These are phyloP conservation scores for Penicillium sp. DNA, from an alignment of 2,329 filamentous ascomycete genomes.

Conservation along the genomic window DNA sequence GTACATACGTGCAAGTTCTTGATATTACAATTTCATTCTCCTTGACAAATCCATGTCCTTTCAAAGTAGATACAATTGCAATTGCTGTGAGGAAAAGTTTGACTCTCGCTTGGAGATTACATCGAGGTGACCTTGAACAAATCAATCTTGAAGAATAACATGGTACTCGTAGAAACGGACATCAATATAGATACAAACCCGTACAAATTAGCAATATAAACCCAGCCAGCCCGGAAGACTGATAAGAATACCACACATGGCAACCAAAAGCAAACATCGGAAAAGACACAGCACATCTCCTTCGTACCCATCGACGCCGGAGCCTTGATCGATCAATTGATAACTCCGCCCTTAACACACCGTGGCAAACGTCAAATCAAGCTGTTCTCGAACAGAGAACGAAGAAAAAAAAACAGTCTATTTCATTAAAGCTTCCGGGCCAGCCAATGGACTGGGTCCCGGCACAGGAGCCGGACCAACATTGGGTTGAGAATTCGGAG, in stretches of 20 bases:
- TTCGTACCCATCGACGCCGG: too few species aligned
- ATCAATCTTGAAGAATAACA: not conserved
- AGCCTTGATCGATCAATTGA: not conserved
- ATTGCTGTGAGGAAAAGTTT: too few species aligned
- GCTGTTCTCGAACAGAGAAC: not conserved
- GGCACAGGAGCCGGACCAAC: conserved; percentile 13
- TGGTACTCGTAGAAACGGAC: too few species aligned
- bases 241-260: too few species aligned
- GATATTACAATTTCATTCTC: conserved; percentile 9
- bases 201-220: too few species aligned
- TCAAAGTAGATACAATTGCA: not conserved
- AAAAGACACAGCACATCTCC: too few species aligned
- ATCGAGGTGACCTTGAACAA: too few species aligned
- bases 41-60: not conserved
- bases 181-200: too few species aligned
- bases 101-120: not conserved
- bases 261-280: too few species aligned
- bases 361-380: not conserved
- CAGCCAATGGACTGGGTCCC: conserved; percentile 21
- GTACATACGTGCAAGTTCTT: conserved; percentile 19
- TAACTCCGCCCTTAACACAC: not conserved
- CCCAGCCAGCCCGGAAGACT: too few species aligned
- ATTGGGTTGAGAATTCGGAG: conserved; percentile 8
- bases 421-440: conserved; percentile 28
- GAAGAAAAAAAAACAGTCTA: conserved; percentile 11